These are phyloP conservation scores for Epichloe sibirici DNA, from an alignment of 2,329 filamentous ascomycete genomes.

Conservation along the genomic window DNA sequence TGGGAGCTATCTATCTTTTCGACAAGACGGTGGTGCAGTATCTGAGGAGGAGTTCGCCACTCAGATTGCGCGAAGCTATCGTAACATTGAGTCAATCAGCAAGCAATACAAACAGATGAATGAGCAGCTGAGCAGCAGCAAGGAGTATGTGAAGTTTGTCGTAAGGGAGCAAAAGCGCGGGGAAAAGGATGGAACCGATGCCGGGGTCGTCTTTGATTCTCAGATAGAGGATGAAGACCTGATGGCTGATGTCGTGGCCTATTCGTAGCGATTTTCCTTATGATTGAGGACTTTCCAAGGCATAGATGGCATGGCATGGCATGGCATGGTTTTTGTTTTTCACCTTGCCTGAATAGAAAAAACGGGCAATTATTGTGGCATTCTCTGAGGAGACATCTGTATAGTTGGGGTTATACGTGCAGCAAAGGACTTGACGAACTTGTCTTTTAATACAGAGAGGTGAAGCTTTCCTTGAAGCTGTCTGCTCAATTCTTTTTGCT, in stretches of 20 bases:
- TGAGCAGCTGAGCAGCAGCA: constrained; percentile 40
- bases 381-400: neutral
- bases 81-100: constrained; percentile 32
- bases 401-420: neutral
- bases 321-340: no score
- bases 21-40: constrained; percentile 27
- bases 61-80: constrained; percentile 30
- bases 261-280: constrained; percentile 5
- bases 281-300: neutral
- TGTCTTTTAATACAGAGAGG: neutral
- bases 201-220: constrained; percentile 29
- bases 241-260: constrained; percentile 35
- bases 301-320: neutral
- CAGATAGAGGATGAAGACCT: constrained; percentile 48
- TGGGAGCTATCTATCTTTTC: constrained; percentile 39
- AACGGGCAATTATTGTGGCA: neutral
- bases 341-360: neutral
- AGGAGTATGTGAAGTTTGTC: constrained; percentile 41
- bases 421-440: neutral
- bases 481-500: no score
- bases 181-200: constrained; percentile 30
- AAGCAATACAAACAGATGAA: constrained; percentile 39
- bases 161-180: constrained; percentile 32
- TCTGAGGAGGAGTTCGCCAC: constrained; percentile 38
- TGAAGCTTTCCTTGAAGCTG: no score